Evolutionary conservation across 2,329 filamentous ascomycete genomes (phyloP), one percentile per base, ranked within the genome.

Genomic region (Tricladium varicosporioides): DNA sequence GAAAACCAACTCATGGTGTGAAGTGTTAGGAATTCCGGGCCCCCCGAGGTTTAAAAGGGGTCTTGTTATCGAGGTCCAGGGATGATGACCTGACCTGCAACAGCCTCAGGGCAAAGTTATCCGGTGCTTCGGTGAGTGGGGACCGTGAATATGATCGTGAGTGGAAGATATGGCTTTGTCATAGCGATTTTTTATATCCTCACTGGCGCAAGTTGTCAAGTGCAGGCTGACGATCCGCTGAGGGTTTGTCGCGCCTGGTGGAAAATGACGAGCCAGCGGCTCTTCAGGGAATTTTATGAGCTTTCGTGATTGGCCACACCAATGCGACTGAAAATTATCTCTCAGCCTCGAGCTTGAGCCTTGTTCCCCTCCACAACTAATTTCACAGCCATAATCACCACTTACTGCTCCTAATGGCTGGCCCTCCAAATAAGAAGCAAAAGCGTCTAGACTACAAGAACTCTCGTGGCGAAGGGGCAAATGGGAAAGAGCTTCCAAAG

Each of bases 361-460:
- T 55, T 51, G 56, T 42, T 32, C 46, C n/a, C 19, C 47, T 49
- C 33, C 14, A 65, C 81, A 86, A 63, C 78, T 92, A 27, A 15
- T 42, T 49, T 19, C 14, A 65, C 81, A 86, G 62, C 78, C 92
- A 27, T 27, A 27, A 27, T 27, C 22, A 27, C 22, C 22, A 27
- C 22, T 27, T 27, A 27, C 7, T 27, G 22, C 5, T 32, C 46
- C 55, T 22, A 5, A 80, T 80, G 78, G 67, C 71, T 22, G 72
- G 71, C 15, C 72, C 74, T 45, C 68, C 79, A 45, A 81, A 78
- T 58, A 89, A 88, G 70, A 79, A 79, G 58, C 80, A 84, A 66
- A 86, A 86, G 76, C 85, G 88, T 63, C 81, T 85, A 57, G 80
- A 81, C 58, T 89, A 88, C 69, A 84, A 82, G 65, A 79, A 79